Evolutionary conservation across 2,329 filamentous ascomycete species (phyloP), one percentile per base, ranked within the genome.

Genomic region (Bipolaris zeicola): DNA sequence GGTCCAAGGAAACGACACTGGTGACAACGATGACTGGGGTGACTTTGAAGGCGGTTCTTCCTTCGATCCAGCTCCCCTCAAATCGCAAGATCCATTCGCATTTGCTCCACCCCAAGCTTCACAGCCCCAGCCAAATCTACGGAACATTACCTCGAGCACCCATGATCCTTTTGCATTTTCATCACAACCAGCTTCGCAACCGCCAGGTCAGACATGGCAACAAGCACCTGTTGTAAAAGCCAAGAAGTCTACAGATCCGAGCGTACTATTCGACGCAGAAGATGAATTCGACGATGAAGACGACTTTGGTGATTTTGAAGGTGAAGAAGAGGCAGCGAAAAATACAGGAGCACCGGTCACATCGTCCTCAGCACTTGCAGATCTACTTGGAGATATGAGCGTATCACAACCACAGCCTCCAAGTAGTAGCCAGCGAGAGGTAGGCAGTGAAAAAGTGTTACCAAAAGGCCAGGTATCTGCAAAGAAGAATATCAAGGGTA

Each of bases 211-310:
- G 11, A 41, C 55, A 37, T 72, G 69, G 71, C 64, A 67, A 31
- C 65, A 57, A 41, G 67, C 69, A 11, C 66, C 68, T 1, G 50
- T 73, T 2, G 33, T 72, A 22, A 72, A 70, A 47, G 66, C 72
- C 18, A 73, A 71, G 53, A 72, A 69, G 50, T 65, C 70, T 31
- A 52, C 66, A 16, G 74, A 77, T 59, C 67, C 75, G 3, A 76
- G 70, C 54, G 74, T 78, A 3, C 58, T 78, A 2, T 78, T 78
- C 52, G 76, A 78, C 58, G 76, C 71, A 41, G 73, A 76, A 50
- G 74, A 77, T 52, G 68, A 72, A 41, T 39, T 66, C 8, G 68
- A 60, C 13, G 66, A 71, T n/a, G 74, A 76, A 14, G 74, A 74
- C 16, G 72, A 74, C n/a, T 76, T 76, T 68, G 74, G 74, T 31